Percentiles rank a stretch among this genome's conserved stretches.
Evolutionary conservation across 106 monocot species (phyloP).

Genomic region (Dioscorea alata): DNA sequence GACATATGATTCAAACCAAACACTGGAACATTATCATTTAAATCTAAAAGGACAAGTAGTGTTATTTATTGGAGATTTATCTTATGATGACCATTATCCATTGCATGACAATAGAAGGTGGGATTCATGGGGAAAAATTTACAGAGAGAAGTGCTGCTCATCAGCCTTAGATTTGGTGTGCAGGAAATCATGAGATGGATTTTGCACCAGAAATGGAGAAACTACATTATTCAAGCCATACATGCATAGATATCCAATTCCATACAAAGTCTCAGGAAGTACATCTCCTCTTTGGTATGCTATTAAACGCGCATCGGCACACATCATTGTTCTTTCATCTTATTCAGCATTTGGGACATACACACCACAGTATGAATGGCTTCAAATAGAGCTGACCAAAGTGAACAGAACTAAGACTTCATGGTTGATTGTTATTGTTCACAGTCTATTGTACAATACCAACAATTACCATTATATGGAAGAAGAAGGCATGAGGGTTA

Average conservation of each 20-base stretch:
- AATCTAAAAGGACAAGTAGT: background rate
- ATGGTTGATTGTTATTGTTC: conserved; percentile 29
- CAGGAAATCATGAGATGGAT: background rate
- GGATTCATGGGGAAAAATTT: background rate
- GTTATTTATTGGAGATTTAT: background rate
- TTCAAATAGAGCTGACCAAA: conserved; percentile 20
- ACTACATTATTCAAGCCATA: conserved; percentile 6
- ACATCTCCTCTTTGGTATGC: conserved; percentile 18
- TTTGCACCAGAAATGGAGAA: background rate
- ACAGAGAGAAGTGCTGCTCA: background rate
- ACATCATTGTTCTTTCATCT: conserved; percentile 19
- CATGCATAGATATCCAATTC: conserved; percentile 1
- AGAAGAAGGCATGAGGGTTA: conserved; percentile 29
- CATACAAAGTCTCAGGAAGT: conserved; percentile 8
- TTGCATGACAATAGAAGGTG: background rate
- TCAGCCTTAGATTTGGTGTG: background rate
- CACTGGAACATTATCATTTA: background rate
- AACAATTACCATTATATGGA: conserved; percentile 31
- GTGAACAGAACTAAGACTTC: conserved; percentile 25
- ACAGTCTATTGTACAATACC: conserved; percentile 31
- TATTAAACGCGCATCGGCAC: conserved; percentile 20
- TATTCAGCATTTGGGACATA: conserved; percentile 28
- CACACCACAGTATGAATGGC: conserved; percentile 33
- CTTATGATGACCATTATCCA: background rate
- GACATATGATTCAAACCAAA: background rate